These are phyloP conservation scores for Amanita polypyramis DNA, from an alignment of 768 basidiomycete species.

Conservation along the genomic window DNA sequence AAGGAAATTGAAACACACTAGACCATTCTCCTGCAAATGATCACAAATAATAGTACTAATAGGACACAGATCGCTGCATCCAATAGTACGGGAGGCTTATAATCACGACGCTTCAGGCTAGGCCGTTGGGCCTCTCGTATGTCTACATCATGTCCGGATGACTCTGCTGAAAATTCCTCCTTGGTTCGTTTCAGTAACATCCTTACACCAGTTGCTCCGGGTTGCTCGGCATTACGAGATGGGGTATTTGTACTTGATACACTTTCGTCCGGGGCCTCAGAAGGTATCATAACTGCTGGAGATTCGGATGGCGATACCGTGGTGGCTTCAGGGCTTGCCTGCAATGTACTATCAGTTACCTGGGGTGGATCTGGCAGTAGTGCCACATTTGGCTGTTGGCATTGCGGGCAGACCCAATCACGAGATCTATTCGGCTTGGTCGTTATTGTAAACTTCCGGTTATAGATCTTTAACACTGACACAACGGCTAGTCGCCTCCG, in stretches of 20 bases:
- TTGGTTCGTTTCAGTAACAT: neutral
- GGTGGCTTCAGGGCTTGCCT: neutral
- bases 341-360: no score
- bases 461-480: slow-evolving; percentile 32
- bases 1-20: slow-evolving; percentile 11
- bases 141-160: neutral
- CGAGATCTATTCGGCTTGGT: slow-evolving; percentile 45
- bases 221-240: neutral
- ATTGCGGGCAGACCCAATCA: slow-evolving; percentile 71
- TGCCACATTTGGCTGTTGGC: slow-evolving; percentile 54
- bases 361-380: slow-evolving; percentile 58
- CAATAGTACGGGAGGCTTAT: slow-evolving; percentile 51
- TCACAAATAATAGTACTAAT: slow-evolving; percentile 54
- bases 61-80: slow-evolving; percentile 70
- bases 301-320: neutral
- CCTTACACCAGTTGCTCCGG: neutral
- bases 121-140: neutral
- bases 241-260: neutral
- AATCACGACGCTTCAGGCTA: slow-evolving; percentile 10
- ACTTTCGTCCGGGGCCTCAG: no score
- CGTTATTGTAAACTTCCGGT: neutral
- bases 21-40: slow-evolving; percentile 52
- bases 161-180: neutral
- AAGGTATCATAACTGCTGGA: no score
- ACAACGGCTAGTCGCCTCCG: slow-evolving; percentile 67